A percentile compares a stretch with the other conserved stretches of the same genome.
These are phyloP conservation scores for Ceratocystis harringtonii DNA, from an alignment of 2,329 filamentous ascomycete genomes.

Conservation along the genomic window DNA sequence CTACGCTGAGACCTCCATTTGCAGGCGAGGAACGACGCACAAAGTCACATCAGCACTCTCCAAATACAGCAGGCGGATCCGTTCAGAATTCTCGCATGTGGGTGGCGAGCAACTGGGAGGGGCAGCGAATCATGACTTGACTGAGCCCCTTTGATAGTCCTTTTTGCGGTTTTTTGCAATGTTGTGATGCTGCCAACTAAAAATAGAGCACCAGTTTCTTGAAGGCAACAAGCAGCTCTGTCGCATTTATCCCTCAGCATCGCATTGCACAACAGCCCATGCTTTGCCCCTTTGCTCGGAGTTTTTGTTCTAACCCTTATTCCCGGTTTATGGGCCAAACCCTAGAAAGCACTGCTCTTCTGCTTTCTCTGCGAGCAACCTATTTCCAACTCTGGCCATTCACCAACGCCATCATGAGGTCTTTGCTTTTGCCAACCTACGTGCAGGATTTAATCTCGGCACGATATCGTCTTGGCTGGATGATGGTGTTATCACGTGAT, in stretches of 20 bases:
- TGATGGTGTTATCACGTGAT: too few relatives aligned
- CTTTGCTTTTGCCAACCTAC: not conserved
- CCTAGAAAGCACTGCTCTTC: not conserved
- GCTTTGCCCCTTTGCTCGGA: not conserved
- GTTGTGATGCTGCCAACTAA: not conserved
- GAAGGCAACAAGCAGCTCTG: not conserved
- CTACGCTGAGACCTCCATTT: not conserved
- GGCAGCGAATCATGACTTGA: too few relatives aligned
- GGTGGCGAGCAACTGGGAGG: not conserved
- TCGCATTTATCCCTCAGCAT: not conserved
- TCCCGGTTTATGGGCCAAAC: not conserved
- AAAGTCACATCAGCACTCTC: too few relatives aligned
- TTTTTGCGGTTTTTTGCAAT: too few relatives aligned
- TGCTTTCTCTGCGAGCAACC: not conserved
- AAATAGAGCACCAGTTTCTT: not conserved
- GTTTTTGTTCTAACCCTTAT: not conserved
- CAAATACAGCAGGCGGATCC: too few relatives aligned
- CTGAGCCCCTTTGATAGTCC: too few relatives aligned
- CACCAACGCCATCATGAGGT: not conserved
- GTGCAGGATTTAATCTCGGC: not conserved
- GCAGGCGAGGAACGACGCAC: not conserved
- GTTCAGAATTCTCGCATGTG: too few relatives aligned
- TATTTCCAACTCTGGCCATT: not conserved
- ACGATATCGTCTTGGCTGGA: not conserved
- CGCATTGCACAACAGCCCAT: not conserved